Evolutionary conservation across 441 rosid genomes (phyloP), one percentile per base, ranked within the genome.

Genomic region (Arabidopsis hybrid): DNA sequence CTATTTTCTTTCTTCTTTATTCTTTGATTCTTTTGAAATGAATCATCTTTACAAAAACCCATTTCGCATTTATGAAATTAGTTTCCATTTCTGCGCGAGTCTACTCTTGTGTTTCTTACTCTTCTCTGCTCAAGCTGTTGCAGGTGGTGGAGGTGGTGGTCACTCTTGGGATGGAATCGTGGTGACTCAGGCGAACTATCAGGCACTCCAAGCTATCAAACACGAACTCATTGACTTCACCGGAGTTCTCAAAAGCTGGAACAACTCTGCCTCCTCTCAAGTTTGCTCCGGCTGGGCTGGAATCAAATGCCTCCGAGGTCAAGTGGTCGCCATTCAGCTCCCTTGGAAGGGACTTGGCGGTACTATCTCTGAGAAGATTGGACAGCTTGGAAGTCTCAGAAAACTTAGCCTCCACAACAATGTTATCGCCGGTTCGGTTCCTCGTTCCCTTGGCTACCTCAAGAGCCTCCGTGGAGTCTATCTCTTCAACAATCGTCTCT

Each of bases 281-380:
- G 91, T 85, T 16, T 89, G 93, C 81, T 80, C 89, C 7, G 76
- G 80, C 8, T 89, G 93, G 93, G 80, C 79, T 11, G 93, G 93
- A 62, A 89, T 89, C 83, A 87, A 80, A 84, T 89, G 93, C 58
- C 83, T 81, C 12, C 66, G 84, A 35, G 93, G 93, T 46, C 88
- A 87, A 78, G 85, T 89, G 46, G 78, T 87, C 1, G 88, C 84
- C 34, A 82, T 89, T 71, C 88, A 89, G 80, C 89, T 89, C 57
- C 93, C 93, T 2, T 89, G 89, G 89, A 85, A 74, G 51, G 85
- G 86, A 29, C 75, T 89, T 5, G 83, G 88, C 5, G 93, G 93
- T 13, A 74, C 80, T 58, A 81, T 87, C 82, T 84, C 89, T 0
- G 91, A 85, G 78, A 83, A 84, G 80, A 89, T 89, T 3, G 88